Percentiles rank a stretch among this genome's conserved stretches.
Evolutionary conservation across 805 yeast species (phyloP).

Genomic region (Nakazawaea ernobii): DNA sequence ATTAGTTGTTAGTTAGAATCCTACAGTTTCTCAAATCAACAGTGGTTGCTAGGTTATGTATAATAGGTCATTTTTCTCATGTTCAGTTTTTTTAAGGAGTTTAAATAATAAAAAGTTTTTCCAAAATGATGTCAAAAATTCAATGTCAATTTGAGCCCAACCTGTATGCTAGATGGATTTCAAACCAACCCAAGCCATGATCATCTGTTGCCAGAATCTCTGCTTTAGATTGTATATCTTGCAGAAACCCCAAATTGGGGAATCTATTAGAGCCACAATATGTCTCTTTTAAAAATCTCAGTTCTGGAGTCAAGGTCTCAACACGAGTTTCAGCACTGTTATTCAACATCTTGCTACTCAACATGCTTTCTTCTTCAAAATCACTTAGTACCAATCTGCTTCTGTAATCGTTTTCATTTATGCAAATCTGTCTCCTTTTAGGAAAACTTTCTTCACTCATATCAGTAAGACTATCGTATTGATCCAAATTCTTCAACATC

Average conservation of each 20-base stretch:
- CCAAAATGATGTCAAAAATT: no score
- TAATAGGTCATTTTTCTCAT: neutral
- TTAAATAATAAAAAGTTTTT: slow-evolving; percentile 1
- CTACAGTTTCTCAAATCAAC: neutral
- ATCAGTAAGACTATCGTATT: neutral
- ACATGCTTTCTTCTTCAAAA: neutral
- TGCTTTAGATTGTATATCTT: neutral
- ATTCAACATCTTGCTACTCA: no score
- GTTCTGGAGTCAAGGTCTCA: no score
- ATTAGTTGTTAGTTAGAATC: slow-evolving; percentile 31
- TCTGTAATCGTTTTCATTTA: neutral
- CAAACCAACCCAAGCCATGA: slow-evolving; percentile 7
- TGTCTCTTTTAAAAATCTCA: no score
- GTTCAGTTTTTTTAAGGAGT: no score
- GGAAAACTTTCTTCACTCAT: neutral
- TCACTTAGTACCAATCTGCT: neutral
- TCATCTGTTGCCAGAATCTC: neutral
- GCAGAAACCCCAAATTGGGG: no score
- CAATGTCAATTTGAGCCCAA: slow-evolving; percentile 7
- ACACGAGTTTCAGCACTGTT: no score
- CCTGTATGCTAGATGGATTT: slow-evolving; percentile 1
- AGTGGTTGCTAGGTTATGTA: neutral
- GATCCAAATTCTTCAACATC: neutral
- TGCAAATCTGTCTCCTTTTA: neutral
- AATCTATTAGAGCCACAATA: no score